Evolutionary conservation across 441 rosid species (phyloP), one percentile per base, ranked within the genome.

Genomic region (Cnidoscolus chayamansa): DNA sequence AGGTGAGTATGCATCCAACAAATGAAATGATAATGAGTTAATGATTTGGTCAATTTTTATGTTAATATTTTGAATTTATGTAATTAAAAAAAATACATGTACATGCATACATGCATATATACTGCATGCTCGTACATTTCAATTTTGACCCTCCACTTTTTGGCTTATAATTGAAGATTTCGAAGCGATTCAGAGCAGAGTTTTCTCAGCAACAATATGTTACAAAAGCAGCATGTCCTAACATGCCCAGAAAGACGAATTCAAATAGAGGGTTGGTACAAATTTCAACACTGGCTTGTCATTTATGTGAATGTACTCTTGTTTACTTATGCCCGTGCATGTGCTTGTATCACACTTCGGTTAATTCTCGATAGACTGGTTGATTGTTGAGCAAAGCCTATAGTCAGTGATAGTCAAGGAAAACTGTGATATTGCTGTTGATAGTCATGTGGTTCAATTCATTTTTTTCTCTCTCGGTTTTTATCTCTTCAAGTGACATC

Each of bases 11-110:
- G 65, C 81, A 77, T 78, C 60, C 78, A 12, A 70, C 74, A 30
- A 74, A 82, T 78, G 92, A 84, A 72, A 71, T 81, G 53, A 75
- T 59, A n/a, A 93, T 92, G 79, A 85, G 90, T 83, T 66, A 67
- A 54, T 73, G 68, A 62, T 50, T 69, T 32, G 50, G 65, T 73
- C 48, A 49, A 65, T 53, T 61, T 74, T 61, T 74, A 9, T 72
- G 31, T 7, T 15, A 51, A 31, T 66, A 13, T 67, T 49, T 10
- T 37, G 35, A 11, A 67, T 20, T 17, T 32, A 3, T 58, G 2
- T 31, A 6, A 5, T 13, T 1, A 35, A 11, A 9, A 1, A 2
- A 25, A 20, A 40, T 45, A 62, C 59, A 4, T 51, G 43, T 55
- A 11, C 49, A 16, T 35, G 17, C 20, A 5, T 40, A 6, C 7